Base-by-base conservation (phyloP, 805 yeast genomes). In the Komagataella mondaviorum region DNA sequence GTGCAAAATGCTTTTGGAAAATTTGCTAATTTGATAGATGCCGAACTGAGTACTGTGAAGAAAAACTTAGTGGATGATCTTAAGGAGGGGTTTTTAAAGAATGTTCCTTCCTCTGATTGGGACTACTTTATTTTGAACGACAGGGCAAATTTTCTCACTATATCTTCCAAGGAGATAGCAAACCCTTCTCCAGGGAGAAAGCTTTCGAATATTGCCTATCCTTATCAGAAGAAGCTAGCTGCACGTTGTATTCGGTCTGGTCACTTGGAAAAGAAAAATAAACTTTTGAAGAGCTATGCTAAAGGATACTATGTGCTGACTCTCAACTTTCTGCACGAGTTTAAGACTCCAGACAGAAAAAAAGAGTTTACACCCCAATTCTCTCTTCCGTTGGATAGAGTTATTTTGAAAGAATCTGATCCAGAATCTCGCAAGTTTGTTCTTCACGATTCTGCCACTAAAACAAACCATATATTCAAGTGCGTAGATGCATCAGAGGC, bases 91-190 rank as follows among this genome's bases (percentile, higher is more conserved):
- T 71, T 76, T 63, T 59, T 77, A 57, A 63, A 72, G 58, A 81
- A 80, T 57, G 83, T 80, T 49, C 72, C 79, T n/a, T 75, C 73
- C 46, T 67, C 76, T 55, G 90, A 83, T 63, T 83, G 88, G 88
- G 85, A 83, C 59, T 76, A 76, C 49, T 83, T 81, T 54, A 78
- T 83, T 49, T 58, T 68, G 47, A 69, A 76, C 52, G 67, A 70
- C 48, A 70, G 70, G 24, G 70, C 67, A 24, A 67, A 71, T 52
- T 69, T 77, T 49, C 53, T 76, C 36, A 68, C 67, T 53, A 61
- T 75, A 4, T 55, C 68, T 14, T 59, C 67, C 6, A 23, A 24
- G 18, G 49, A 55, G 44, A 46, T 46, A 22, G 63, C 60, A 36
- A 47, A 45, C n/a, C 76, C 75, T 30, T 30, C 39, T 8, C 63